Conservation (phyloP, 768 basidiomycete genomes). For the Omphalotus guepiniiformis region DNA sequence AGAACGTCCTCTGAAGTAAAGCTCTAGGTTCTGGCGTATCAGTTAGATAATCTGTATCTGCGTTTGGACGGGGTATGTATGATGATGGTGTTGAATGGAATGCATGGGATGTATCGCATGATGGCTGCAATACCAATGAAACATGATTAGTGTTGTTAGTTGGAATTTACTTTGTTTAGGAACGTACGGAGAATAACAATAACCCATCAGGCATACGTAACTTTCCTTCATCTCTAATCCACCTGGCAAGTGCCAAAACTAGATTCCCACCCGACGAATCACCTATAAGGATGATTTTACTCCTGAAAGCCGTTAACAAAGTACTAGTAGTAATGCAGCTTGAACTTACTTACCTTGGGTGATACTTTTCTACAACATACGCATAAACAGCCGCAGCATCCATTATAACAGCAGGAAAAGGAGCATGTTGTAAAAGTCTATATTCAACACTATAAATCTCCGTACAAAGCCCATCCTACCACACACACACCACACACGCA, state of each 20-base stretch:
- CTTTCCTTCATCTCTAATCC: slow-evolving; percentile 47
- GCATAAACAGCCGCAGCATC: slow-evolving; percentile 50
- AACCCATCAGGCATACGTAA: slow-evolving; percentile 43
- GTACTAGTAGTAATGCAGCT: too few species aligned
- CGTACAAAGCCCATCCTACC: slow-evolving; percentile 19
- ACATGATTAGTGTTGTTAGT: slow-evolving; percentile 5
- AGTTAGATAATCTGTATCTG: slow-evolving; percentile 44
- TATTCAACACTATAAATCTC: slow-evolving; percentile 47
- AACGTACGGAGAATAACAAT: slow-evolving; percentile 39
- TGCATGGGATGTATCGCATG: slow-evolving; percentile 36
- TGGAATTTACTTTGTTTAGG: neutral
- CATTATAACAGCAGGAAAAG: slow-evolving; percentile 50
- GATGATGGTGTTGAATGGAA: slow-evolving; percentile 46
- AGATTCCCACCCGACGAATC: slow-evolving; percentile 55
- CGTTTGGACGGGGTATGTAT: slow-evolving; percentile 47
- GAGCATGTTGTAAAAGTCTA: slow-evolving; percentile 46
- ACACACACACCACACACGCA: too few species aligned
- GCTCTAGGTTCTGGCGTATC: slow-evolving; percentile 52
- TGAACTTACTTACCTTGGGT: slow-evolving; percentile 13
- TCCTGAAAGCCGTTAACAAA: neutral
- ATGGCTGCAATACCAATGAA: slow-evolving; percentile 19
- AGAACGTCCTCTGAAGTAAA: slow-evolving; percentile 49
- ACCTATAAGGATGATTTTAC: slow-evolving; percentile 46
- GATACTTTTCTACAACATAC: slow-evolving; percentile 35
- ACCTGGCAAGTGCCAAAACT: slow-evolving; percentile 45